Base-by-base conservation (phyloP, 495 filamentous ascomycete genomes). In the Amniculicola lignicola region DNA sequence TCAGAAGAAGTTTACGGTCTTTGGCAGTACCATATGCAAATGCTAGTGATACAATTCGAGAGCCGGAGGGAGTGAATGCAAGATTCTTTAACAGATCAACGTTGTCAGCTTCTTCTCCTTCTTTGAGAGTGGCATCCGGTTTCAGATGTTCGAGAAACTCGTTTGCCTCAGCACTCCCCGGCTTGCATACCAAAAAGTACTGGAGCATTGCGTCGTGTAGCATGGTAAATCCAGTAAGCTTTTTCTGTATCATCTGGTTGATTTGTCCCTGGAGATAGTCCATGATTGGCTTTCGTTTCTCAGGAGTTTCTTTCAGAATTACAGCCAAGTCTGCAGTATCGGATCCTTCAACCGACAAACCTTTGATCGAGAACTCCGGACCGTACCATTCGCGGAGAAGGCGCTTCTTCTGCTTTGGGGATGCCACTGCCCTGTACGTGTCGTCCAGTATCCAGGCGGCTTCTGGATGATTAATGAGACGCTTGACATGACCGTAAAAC, bases 191-290 rank as follows among this genome's bases (percentile, higher is more conserved):
- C 40, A 89, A 77, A 72, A 90, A 93, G 69, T 96, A 97, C 67
- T 99, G 90, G 41, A 96, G 80, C 92, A 97, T 95, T 18, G 93
- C 94, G 59, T 94, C 92, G 69, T 99, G 94, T 4, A 97, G 79
- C 76, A 97, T 91, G 1, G 90, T 95, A 71, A 97, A 99, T 5
- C 87, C 90, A 12, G 90, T 92, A 62, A 88, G 82, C 73, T 94
- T 90, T 79, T 99, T 99, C 74, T 96, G 90, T 47, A 96, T 77
- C 19, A 97, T 80, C 51, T 84, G 80, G 69, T 96, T 95, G 73
- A 91, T 88, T 62, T 95, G 76, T 57, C 91, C 86, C 57, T 83
- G 79, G 29, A 96, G 76, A 65, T 85, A 85, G 61, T 83, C 83
- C 86, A 96, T 87, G 40, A 94, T 89, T 0, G 90, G 82, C 4